Conservation (phyloP, 192 early-diverging fungal species). For the Linnemannia zychae region DNA sequence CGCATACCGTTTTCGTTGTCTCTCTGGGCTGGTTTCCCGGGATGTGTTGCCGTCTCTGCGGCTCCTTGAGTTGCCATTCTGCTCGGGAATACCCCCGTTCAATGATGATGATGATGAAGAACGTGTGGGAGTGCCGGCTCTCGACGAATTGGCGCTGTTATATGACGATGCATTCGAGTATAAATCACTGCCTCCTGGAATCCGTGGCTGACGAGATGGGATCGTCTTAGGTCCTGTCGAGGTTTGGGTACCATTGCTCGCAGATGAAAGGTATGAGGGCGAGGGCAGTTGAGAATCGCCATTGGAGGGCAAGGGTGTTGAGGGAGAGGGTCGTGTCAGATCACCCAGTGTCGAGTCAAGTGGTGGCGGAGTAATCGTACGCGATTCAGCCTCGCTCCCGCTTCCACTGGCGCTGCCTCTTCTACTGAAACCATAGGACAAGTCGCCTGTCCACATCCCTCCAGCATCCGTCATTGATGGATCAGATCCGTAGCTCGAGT, state of each 20-base stretch:
- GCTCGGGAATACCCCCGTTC: conserved; percentile 13
- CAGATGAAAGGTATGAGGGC: not conserved
- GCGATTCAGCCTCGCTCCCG: conserved; percentile 32
- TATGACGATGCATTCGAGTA: conserved; percentile 41
- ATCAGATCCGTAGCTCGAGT: conserved; percentile 20
- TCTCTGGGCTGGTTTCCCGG: conserved; percentile 43
- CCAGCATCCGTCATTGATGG: conserved; percentile 7
- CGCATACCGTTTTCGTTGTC: conserved; percentile 43
- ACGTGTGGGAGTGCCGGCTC: conserved; percentile 32
- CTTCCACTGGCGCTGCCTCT: conserved; percentile 28
- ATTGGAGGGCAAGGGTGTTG: conserved; percentile 1
- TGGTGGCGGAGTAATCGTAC: conserved; percentile 37
- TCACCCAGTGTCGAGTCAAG: not conserved
- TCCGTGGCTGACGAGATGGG: not conserved
- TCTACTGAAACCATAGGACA: not conserved
- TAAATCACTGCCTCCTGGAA: not conserved
- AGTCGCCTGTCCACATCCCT: conserved; percentile 2
- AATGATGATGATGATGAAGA: conserved; percentile 51
- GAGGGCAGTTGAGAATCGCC: not conserved
- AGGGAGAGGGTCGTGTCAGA: conserved; percentile 9
- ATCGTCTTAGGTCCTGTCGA: conserved; percentile 22
- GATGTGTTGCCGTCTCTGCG: not conserved
- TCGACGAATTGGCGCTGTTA: conserved; percentile 34
- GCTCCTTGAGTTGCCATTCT: not conserved
- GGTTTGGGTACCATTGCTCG: not conserved